Evolutionary conservation across 306 rosid genomes (phyloP).

Genomic region (Trifolium pratense): DNA sequence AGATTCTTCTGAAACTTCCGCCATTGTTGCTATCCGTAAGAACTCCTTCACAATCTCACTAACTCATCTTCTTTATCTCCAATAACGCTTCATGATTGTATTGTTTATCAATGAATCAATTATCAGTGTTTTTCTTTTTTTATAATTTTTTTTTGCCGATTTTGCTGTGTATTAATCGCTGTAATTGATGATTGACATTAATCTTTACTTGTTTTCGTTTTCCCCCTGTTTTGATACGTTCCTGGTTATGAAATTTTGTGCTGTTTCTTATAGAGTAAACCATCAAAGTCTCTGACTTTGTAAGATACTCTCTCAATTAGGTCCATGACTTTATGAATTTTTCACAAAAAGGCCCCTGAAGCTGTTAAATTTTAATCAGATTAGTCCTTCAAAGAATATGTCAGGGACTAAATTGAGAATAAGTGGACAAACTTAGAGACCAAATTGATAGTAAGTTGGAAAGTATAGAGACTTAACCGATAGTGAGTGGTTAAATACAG

Average conservation of each 20-base stretch:
- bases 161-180: constrained; percentile 1
- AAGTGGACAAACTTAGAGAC: too few species aligned
- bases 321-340: too few species aligned
- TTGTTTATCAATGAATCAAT: background rate
- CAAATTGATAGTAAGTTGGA: too few species aligned
- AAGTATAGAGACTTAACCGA: too few species aligned
- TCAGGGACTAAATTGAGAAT: too few species aligned
- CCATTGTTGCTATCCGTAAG: constrained; percentile 39
- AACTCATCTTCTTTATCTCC: background rate
- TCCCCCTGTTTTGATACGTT: background rate
- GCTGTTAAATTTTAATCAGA: too few species aligned
- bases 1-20: constrained; percentile 7
- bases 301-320: too few species aligned
- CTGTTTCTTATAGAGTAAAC: background rate
- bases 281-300: too few species aligned
- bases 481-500: too few species aligned
- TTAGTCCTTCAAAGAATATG: too few species aligned
- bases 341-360: too few species aligned
- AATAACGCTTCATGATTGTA: background rate
- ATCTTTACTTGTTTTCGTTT: background rate
- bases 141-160: background rate
- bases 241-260: background rate
- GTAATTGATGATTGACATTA: constrained; percentile 12
- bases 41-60: background rate
- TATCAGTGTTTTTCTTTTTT: background rate